A percentile compares a stretch with the other conserved stretches of the same genome.
Conservation (phyloP, 352 stramenopile species). For the Phytophthora cryptogea region DNA sequence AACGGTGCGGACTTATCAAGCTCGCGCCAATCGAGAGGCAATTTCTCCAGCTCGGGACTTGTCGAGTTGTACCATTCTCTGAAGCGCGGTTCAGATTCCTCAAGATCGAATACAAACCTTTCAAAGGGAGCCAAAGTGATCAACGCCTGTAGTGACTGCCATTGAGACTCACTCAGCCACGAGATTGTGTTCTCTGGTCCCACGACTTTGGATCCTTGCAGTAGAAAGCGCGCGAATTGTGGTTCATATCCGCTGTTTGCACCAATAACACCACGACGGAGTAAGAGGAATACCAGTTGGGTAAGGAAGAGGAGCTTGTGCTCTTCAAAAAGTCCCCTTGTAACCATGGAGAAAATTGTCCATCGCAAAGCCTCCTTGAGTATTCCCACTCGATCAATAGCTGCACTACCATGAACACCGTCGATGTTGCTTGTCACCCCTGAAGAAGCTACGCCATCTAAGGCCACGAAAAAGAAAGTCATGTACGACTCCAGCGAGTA, state of each 20-base stretch:
- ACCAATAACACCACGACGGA: conserved; percentile 69
- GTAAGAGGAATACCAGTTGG: conserved; percentile 85
- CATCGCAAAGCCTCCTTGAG: conserved; percentile 82
- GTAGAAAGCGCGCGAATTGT: conserved; percentile 77
- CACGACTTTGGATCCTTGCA: conserved; percentile 73
- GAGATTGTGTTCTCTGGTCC: conserved; percentile 74
- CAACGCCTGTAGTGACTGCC: conserved; percentile 80
- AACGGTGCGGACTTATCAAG: conserved; percentile 91
- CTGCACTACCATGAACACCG: conserved; percentile 6
- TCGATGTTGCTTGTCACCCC: background rate
- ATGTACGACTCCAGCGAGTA: conserved; percentile 93
- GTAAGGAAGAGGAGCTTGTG: conserved; percentile 92
- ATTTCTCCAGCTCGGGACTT: conserved; percentile 86
- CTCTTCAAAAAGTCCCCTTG: conserved; percentile 91
- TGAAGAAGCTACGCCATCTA: conserved; percentile 62
- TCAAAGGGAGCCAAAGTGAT: conserved; percentile 86
- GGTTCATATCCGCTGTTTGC: conserved; percentile 72
- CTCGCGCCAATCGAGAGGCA: conserved; percentile 92
- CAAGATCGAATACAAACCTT: conserved; percentile 84
- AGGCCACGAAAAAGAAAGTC: conserved; percentile 85
- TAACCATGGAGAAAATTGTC: conserved; percentile 91
- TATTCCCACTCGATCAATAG: conserved; percentile 60
- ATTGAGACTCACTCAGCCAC: conserved; percentile 88
- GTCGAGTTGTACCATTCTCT: conserved; percentile 92
- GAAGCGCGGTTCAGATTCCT: conserved; percentile 91